phyloP scores from a whole-genome alignment of 2,329 filamentous ascomycete species.

The Fusarium sp. region DNA sequence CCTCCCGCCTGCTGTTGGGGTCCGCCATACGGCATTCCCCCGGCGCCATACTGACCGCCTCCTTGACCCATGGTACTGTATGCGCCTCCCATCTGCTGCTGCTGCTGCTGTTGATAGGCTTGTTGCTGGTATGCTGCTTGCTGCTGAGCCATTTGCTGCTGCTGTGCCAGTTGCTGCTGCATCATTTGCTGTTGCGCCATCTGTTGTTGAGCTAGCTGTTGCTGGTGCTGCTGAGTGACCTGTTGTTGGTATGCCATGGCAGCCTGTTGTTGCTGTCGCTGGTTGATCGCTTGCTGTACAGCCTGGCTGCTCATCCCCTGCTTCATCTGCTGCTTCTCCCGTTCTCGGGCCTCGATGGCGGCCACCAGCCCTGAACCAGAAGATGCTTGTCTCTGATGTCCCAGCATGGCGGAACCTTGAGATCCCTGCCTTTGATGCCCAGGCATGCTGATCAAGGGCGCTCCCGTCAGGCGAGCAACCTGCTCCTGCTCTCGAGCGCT shows the following conservation, averaged over 20 bases:
- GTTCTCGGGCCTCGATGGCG: slow-evolving; percentile 83
- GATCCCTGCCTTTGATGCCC: slow-evolving; percentile 64
- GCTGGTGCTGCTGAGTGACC: slow-evolving; percentile 31
- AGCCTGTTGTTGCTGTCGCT: slow-evolving; percentile 64
- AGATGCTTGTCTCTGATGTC: slow-evolving; percentile 62
- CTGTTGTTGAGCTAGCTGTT: slow-evolving; percentile 46
- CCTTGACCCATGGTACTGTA: slow-evolving; percentile 44
- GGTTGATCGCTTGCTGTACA: slow-evolving; percentile 38
- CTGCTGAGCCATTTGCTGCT: slow-evolving; percentile 42
- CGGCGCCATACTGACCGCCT: slow-evolving; percentile 36
- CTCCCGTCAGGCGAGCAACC: slow-evolving; percentile 83
- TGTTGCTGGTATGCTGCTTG: slow-evolving; percentile 43
- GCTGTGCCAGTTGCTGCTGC: slow-evolving; percentile 64
- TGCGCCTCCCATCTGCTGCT: slow-evolving; percentile 43
- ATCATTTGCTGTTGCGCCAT: slow-evolving; percentile 40
- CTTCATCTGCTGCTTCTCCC: slow-evolving; percentile 79
- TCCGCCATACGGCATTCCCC: slow-evolving; percentile 37
- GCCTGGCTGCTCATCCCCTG: slow-evolving; percentile 67
- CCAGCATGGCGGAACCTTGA: slow-evolving; percentile 67
- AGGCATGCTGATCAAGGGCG: slow-evolving; percentile 77
- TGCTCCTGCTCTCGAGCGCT: slow-evolving; percentile 91
- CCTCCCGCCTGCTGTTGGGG: slow-evolving; percentile 38
- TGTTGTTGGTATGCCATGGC: slow-evolving; percentile 56
- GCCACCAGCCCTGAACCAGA: slow-evolving; percentile 76
- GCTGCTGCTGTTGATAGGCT: slow-evolving; percentile 45